Conservation (phyloP, 1,139 yeast genomes). For the Debaryomyces nepalensis region DNA sequence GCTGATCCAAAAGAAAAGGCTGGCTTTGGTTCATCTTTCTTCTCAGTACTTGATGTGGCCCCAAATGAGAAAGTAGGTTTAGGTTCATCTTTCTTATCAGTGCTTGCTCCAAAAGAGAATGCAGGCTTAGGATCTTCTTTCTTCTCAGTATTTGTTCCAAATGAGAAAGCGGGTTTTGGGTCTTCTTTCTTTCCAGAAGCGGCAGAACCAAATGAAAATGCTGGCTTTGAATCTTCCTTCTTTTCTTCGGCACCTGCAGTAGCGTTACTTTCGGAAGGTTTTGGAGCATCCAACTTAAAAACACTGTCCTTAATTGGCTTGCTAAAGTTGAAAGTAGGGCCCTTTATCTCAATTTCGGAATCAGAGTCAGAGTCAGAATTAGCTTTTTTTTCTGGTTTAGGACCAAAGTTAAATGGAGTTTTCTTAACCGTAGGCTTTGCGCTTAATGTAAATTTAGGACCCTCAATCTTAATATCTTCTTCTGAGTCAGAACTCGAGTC, state of each 20-base stretch:
- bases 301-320: conserved; percentile 53
- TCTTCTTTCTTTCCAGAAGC: conserved; percentile 4
- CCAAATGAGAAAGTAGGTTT: conserved; percentile 28
- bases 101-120: conserved; percentile 1
- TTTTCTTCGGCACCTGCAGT: conserved; percentile 9
- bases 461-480: conserved; percentile 57
- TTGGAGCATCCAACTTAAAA: conserved; percentile 41
- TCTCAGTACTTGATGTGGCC: conserved; percentile 13
- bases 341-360: conserved; percentile 62
- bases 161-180: conserved; percentile 32
- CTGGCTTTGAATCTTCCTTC: conserved; percentile 22
- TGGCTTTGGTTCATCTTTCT: conserved; percentile 16
- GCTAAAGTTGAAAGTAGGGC: conserved; percentile 64
- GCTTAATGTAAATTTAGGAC: conserved; percentile 64
- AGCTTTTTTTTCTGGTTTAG: conserved; percentile 43
- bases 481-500: conserved; percentile 33
- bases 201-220: conserved; percentile 29
- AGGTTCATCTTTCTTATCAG: conserved; percentile 14
- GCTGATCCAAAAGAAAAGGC: conserved; percentile 25
- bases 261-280: conserved; percentile 9
- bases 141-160: conserved; percentile 20
- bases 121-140: conserved; percentile 3
- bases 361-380: conserved; percentile 55
- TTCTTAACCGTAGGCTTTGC: conserved; percentile 58
- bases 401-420: conserved; percentile 61